These are phyloP conservation scores for Apophysomyces trapeziformis DNA, from an alignment of 371 early-diverging fungal species.

Conservation along the genomic window DNA sequence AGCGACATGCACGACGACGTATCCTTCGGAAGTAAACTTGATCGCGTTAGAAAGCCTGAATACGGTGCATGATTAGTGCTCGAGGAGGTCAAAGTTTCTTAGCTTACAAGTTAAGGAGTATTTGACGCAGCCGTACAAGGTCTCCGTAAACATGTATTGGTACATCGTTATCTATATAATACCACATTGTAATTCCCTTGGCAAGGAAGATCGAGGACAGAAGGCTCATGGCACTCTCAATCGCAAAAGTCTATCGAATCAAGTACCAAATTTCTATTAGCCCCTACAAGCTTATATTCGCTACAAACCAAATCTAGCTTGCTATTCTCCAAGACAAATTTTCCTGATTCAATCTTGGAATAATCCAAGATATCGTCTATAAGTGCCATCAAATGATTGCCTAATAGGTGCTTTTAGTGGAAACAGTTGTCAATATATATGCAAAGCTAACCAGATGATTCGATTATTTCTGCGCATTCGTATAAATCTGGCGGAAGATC, in stretches of 20 bases:
- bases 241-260: constrained; percentile 29
- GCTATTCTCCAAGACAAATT: constrained; percentile 44
- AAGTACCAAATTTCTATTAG: background rate
- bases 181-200: constrained; percentile 29
- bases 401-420: background rate
- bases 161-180: constrained; percentile 25
- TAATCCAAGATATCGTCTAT: constrained; percentile 65
- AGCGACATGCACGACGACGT: constrained; percentile 18
- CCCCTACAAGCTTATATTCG: too few relatives aligned
- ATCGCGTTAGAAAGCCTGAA: constrained; percentile 29
- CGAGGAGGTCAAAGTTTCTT: background rate
- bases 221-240: constrained; percentile 48
- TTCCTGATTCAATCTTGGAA: constrained; percentile 61
- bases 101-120: constrained; percentile 48
- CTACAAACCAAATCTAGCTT: constrained; percentile 37
- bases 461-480: constrained; percentile 51
- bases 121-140: constrained; percentile 52
- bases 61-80: background rate
- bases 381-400: constrained; percentile 49
- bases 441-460: constrained; percentile 32
- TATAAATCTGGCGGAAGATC: constrained; percentile 43
- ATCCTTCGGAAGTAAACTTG: constrained; percentile 26
- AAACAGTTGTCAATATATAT: background rate
- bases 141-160: constrained; percentile 50
- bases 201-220: constrained; percentile 34